Evolutionary conservation across 495 filamentous ascomycete genomes (phyloP), one percentile per base, ranked within the genome.

Genomic region (Hypoxylon subgilvum): DNA sequence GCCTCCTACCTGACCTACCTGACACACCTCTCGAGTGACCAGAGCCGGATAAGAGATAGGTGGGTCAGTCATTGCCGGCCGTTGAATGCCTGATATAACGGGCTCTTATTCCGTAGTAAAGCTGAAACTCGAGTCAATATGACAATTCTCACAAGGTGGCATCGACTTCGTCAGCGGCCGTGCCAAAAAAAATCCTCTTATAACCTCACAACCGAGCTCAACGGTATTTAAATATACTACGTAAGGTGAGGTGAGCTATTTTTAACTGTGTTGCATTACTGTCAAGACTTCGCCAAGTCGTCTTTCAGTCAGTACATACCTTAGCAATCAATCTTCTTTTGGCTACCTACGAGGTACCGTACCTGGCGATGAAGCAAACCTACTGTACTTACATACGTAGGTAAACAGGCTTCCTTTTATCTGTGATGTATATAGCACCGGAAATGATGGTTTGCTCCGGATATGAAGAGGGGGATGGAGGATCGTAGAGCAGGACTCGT

Each of bases 181-280:
- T 23, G 6, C 18, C 10, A 38, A 27, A n/a, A 32, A 41, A 34
- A 41, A 21, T 13, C 17, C 23, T 14, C 21, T 34, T 27, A 35
- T 21, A 17, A 48, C n/a, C n/a, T n/a, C n/a, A 40, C 28, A 49
- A 13, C 52, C 35, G 25, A 43, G 35, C 28, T 49, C 9, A 43
- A 28, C 28, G 48, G 48, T 52, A 52, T 17, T 23, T 41, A 57
- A 39, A 45, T 27, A 45, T 4, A 7, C 28, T 12, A 30, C 34
- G 13, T 17, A 30, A 19, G 48, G 8, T 28, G 19, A 8, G 13
- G 10, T 31, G 49, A 44, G 31, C 42, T 55, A 51, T 57, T 57
- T 56, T 46, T 61, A 61, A 49, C 28, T 19, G n/a, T n/a, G n/a
- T n/a, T 38, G 35, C 34, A 48, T 51, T 27, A 3, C 23, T 27